Evolutionary conservation across 495 filamentous ascomycete species (phyloP).

Genomic region (Lasiosphaeria ovina): DNA sequence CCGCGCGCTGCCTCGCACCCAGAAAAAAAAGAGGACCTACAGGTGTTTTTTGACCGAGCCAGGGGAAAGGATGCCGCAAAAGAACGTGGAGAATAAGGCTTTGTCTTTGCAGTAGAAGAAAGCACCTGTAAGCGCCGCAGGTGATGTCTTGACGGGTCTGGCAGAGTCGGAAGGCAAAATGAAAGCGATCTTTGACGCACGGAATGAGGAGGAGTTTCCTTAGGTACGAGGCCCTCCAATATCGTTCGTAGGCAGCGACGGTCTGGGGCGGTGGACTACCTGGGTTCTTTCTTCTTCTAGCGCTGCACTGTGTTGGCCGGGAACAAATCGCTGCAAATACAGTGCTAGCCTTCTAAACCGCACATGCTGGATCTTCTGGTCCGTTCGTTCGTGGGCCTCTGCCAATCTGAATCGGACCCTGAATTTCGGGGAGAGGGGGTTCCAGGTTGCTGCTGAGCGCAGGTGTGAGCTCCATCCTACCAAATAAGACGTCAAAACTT

Average conservation of each 20-base stretch:
- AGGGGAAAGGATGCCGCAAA: constrained; percentile 13
- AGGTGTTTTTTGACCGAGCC: constrained; percentile 7
- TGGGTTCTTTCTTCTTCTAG: constrained; percentile 15
- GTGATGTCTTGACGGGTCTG: not conserved
- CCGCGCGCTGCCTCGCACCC: constrained; percentile 8
- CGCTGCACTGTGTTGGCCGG: constrained; percentile 12
- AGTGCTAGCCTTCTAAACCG: too few species aligned
- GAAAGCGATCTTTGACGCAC: constrained; percentile 21
- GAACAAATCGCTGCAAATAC: not conserved
- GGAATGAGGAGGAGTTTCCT: constrained; percentile 21
- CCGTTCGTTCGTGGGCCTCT: too few species aligned
- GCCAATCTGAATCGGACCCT: too few species aligned
- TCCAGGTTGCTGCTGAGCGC: too few species aligned
- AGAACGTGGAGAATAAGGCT: constrained; percentile 23
- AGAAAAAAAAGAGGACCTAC: constrained; percentile 6
- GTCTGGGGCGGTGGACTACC: constrained; percentile 1
- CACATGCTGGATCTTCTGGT: too few species aligned
- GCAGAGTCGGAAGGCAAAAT: not conserved
- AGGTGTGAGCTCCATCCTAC: too few species aligned
- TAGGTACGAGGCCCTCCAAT: constrained; percentile 7
- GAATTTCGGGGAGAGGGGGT: too few species aligned
- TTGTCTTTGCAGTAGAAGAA: constrained; percentile 8
- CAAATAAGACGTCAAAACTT: too few species aligned
- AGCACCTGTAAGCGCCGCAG: not conserved
- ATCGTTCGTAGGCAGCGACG: constrained; percentile 9